Base-by-base conservation (phyloP, 495 filamentous ascomycete species). In the Lasiosphaeriaceae sp. region DNA sequence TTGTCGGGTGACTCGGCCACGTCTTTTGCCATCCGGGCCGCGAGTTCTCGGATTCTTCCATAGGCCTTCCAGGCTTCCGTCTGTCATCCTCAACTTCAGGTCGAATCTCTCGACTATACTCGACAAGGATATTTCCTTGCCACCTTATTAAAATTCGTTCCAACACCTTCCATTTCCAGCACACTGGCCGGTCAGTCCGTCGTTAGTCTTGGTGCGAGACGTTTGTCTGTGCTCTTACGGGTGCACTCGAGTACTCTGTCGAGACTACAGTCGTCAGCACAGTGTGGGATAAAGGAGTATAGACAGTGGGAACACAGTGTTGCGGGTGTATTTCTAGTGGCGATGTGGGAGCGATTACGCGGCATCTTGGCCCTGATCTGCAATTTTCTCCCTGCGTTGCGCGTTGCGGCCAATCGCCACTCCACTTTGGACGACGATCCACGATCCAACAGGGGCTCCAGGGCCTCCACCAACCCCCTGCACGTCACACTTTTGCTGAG, bases 261-360 rank as follows among this genome's bases (percentile, higher is more conserved):
- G 34, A 43, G 5, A 43, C 0, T 14, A 43, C 20, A 41, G 46
- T 56, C 54, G 54, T 50, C 31, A 50, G 24, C 46, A 58, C 41
- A 58, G 41, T 52, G 55, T 19, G 16, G 14, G 31, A 11, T 29
- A 2, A 6, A 45, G 21, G 7, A 11, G 17, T 37, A 21, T 12
- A 14, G 46, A 11, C 46, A 11, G 12, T 24, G 37, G 41, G 41
- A 54, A 39, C 59, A 62, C 59, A 31, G 59, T 62, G 43, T 41
- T 34, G 35, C 31, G 20, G 51, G 22, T 45, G 17, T 43, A 35
- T 41, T 31, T 45, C 16, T 26, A 52, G 53, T 46, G 54, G 54
- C 46, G 23, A 49, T 22, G 12, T 26, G 29, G 34, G 31, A 43
- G 44, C 48, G 62, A 64, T 64, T 58, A 64, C 62, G 62, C 62